These are phyloP conservation scores for Alternaria triticina DNA, from an alignment of 2,329 filamentous ascomycete genomes.

Conservation along the genomic window DNA sequence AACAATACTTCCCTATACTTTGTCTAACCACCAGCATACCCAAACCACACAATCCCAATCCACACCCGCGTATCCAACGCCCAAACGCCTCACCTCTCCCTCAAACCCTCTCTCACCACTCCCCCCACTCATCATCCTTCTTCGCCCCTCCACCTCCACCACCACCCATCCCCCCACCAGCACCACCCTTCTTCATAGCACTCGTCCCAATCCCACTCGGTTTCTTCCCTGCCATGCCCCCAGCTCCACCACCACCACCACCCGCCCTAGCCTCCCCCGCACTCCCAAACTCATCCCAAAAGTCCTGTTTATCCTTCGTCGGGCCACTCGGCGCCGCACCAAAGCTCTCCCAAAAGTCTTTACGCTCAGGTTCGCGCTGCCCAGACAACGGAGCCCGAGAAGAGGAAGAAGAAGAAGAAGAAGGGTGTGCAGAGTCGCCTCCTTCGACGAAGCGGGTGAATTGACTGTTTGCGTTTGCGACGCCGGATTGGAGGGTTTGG, in stretches of 20 bases:
- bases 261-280: conserved; percentile 31
- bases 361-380: conserved; percentile 65
- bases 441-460: conserved; percentile 91
- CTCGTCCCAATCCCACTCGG: conserved; percentile 66
- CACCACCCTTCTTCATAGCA: conserved; percentile 63
- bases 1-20: neutral
- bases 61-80: conserved; percentile 1
- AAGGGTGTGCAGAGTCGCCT: conserved; percentile 55
- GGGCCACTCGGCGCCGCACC: conserved; percentile 66
- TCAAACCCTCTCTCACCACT: conserved; percentile 49
- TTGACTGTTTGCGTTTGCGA: conserved; percentile 76
- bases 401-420: conserved; percentile 2
- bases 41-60: neutral
- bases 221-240: conserved; percentile 44
- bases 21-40: conserved; percentile 1
- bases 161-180: conserved; percentile 7
- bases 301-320: conserved; percentile 59
- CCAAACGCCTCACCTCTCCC: neutral
- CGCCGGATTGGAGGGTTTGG: conserved; percentile 69
- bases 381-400: conserved; percentile 19
- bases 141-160: conserved; percentile 49
- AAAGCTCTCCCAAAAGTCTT: conserved; percentile 67
- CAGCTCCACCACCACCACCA: too few species aligned
- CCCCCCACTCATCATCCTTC: conserved; percentile 65
- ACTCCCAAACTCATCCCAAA: conserved; percentile 57